Percentiles rank a stretch among this genome's conserved stretches.
These are phyloP conservation scores for Pilaira anomala DNA, from an alignment of 192 early-diverging fungal species.

Conservation along the genomic window DNA sequence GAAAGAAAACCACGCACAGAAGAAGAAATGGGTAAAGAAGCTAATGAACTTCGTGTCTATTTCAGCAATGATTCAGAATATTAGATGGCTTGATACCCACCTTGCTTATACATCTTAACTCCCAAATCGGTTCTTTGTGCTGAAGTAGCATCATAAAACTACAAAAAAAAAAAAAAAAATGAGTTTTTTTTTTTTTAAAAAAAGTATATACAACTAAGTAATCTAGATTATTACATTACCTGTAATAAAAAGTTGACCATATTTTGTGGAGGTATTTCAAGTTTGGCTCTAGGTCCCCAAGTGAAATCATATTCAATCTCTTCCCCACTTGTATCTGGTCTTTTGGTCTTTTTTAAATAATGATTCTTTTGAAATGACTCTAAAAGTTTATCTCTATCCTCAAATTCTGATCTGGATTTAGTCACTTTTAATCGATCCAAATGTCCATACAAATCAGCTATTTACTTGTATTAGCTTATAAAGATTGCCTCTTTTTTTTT, in stretches of 20 bases:
- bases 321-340: conserved; percentile 28
- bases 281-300: conserved; percentile 61
- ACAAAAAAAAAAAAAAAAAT: not conserved
- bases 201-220: not conserved
- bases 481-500: too few relatives aligned
- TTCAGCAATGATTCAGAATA: conserved; percentile 29
- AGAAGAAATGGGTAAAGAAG: conserved; percentile 80
- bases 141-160: not conserved
- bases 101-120: not conserved
- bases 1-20: conserved; percentile 65
- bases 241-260: conserved; percentile 53
- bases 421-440: conserved; percentile 32
- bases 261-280: conserved; percentile 52
- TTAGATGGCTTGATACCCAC: not conserved
- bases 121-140: not conserved
- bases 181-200: not conserved
- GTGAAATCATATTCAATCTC: conserved; percentile 43
- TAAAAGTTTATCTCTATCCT: conserved; percentile 36
- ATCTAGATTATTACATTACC: conserved; percentile 28
- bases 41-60: conserved; percentile 31
- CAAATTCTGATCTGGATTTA: conserved; percentile 29
- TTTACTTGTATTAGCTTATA: not conserved
- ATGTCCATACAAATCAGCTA: conserved; percentile 17
- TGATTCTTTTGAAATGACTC: conserved; percentile 45
- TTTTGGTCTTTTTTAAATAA: conserved; percentile 40